Evolutionary conservation across 306 rosid species (phyloP).

Genomic region (Corylus avellana): DNA sequence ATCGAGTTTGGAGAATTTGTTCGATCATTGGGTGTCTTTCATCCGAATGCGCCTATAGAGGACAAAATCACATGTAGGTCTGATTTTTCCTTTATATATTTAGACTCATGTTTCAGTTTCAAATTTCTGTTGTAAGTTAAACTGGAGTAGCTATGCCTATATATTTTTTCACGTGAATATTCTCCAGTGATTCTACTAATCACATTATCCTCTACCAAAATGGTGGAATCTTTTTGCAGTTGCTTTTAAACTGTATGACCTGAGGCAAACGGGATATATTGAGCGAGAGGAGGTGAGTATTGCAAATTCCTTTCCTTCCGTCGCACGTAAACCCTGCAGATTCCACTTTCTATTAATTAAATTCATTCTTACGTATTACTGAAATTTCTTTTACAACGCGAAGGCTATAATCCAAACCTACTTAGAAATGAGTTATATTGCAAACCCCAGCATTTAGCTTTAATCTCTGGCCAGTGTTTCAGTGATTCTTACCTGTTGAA

Average conservation of each 20-base stretch:
- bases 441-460: not conserved
- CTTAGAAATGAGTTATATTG: not conserved
- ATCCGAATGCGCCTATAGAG: constrained; percentile 67
- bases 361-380: not conserved
- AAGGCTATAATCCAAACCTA: not conserved
- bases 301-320: not conserved
- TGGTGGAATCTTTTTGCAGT: constrained; percentile 59
- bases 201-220: constrained; percentile 24
- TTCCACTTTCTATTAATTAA: constrained; percentile 1
- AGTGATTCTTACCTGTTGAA: not conserved
- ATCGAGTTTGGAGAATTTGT: constrained; percentile 90
- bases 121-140: constrained; percentile 14
- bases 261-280: constrained; percentile 77
- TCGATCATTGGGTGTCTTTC: constrained; percentile 75
- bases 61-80: constrained; percentile 73
- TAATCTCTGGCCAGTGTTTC: not conserved
- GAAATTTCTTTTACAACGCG: not conserved
- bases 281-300: constrained; percentile 74
- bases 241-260: constrained; percentile 82
- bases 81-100: not conserved
- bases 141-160: constrained; percentile 4
- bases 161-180: not conserved
- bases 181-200: not conserved
- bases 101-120: not conserved
- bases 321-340: not conserved